Evolutionary conservation across 345 rosid genomes (phyloP).

Genomic region (sweet orange (Citrus sinensis)): DNA sequence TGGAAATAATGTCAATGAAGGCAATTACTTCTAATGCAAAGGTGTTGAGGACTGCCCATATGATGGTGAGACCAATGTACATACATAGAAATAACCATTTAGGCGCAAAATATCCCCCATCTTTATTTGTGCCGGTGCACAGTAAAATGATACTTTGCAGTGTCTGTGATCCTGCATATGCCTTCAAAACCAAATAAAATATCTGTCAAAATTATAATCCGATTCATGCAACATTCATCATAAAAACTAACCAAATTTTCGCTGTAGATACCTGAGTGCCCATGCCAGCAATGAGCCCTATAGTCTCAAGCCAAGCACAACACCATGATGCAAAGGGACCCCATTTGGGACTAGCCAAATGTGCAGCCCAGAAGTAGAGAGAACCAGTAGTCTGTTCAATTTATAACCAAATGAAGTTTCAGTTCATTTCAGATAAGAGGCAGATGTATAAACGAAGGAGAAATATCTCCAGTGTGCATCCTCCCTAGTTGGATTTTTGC

Average conservation of each 20-base stretch:
- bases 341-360: constrained; percentile 62
- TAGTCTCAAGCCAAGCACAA: constrained; percentile 69
- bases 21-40: constrained; percentile 60
- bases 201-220: neutral
- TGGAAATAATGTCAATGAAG: constrained; percentile 55
- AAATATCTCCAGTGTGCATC: too few species aligned
- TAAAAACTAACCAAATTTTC: neutral
- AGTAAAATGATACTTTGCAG: constrained; percentile 59
- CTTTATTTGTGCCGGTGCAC: constrained; percentile 53
- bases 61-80: constrained; percentile 48
- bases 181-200: constrained; percentile 28
- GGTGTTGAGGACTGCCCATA: constrained; percentile 65
- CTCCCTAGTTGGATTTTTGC: too few species aligned
- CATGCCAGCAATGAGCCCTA: constrained; percentile 56
- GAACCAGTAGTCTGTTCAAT: constrained; percentile 62
- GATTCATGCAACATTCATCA: neutral
- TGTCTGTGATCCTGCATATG: constrained; percentile 61
- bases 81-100: constrained; percentile 55
- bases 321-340: constrained; percentile 73
- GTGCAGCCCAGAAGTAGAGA: constrained; percentile 72
- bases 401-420: neutral
- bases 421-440: neutral
- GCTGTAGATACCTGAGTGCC: constrained; percentile 50
- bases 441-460: neutral
- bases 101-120: constrained; percentile 59